Conservation (phyloP, 495 filamentous ascomycete species). For the Podospora sp. region DNA sequence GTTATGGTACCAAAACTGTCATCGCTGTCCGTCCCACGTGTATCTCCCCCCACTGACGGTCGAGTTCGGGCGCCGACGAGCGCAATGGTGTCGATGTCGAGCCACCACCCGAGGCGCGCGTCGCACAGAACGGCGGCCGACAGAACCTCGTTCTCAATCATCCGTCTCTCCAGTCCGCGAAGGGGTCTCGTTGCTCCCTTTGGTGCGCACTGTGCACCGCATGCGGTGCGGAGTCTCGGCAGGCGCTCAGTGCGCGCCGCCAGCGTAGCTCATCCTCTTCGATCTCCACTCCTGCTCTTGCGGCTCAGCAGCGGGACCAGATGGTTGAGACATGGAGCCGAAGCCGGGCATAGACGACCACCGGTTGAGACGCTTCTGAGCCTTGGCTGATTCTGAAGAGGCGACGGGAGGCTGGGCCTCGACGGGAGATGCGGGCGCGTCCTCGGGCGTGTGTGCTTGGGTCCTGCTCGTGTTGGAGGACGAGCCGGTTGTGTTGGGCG, state of each 20-base stretch:
- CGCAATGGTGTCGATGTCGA: background rate
- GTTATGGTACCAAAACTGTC: background rate
- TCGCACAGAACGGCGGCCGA: background rate
- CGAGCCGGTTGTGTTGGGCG: slow-evolving; percentile 53
- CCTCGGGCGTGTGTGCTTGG: slow-evolving; percentile 20
- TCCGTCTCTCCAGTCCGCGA: background rate
- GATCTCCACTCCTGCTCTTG: slow-evolving; percentile 15
- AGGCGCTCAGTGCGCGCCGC: background rate
- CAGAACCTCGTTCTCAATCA: background rate
- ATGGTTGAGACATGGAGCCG: slow-evolving; percentile 22
- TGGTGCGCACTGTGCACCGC: background rate
- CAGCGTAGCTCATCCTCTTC: slow-evolving; percentile 20
- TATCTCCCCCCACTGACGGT: background rate
- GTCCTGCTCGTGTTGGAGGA: slow-evolving; percentile 44
- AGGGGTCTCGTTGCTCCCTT: background rate
- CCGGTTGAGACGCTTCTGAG: slow-evolving; percentile 45
- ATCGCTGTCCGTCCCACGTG: background rate
- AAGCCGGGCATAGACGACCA: slow-evolving; percentile 55
- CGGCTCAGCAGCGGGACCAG: background rate
- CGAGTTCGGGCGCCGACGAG: background rate
- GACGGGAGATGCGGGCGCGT: slow-evolving; percentile 11
- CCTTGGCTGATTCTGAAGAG: slow-evolving; percentile 13
- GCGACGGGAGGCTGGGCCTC: background rate
- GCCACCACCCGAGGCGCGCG: background rate
- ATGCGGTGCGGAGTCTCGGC: background rate